Percentiles rank a stretch among this genome's conserved stretches.
Evolutionary conservation across 306 rosid genomes (phyloP).

Genomic region (Nissolia schottii): DNA sequence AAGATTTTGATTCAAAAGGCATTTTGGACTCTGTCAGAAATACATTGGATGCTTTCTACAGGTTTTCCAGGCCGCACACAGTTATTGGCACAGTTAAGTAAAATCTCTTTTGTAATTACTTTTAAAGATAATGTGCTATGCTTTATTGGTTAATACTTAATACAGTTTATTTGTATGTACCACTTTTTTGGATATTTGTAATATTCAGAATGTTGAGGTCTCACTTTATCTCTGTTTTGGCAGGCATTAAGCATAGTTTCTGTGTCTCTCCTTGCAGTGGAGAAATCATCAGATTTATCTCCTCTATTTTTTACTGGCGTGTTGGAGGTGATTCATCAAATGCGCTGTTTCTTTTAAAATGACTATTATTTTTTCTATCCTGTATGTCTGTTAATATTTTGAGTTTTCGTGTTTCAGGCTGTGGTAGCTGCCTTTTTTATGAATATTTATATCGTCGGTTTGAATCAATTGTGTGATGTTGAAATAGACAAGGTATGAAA

Average conservation of each 20-base stretch:
- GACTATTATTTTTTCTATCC: neutral
- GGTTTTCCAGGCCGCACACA: conserved; percentile 97
- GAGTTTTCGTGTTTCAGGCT: conserved; percentile 58
- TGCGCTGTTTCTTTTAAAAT: conserved; percentile 6
- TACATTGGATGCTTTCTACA: conserved; percentile 69
- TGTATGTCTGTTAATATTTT: neutral
- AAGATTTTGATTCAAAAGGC: conserved; percentile 42
- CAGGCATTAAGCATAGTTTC: conserved; percentile 94
- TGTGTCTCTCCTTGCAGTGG: conserved; percentile 83
- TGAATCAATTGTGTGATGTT: conserved; percentile 86
- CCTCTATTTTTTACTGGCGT: conserved; percentile 75
- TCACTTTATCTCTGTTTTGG: conserved; percentile 19
- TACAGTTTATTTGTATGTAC: neutral
- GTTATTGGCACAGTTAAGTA: conserved; percentile 94
- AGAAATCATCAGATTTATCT: conserved; percentile 71
- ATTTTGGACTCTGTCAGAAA: conserved; percentile 30
- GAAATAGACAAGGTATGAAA: conserved; percentile 86
- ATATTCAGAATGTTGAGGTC: neutral
- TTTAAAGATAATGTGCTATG: neutral
- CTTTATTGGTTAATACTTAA: neutral
- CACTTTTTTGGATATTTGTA: neutral
- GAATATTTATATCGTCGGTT: conserved; percentile 90
- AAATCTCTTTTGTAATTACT: neutral
- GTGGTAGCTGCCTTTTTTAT: conserved; percentile 86
- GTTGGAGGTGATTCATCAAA: conserved; percentile 62